Conservation (phyloP, 805 yeast species). For the Kluyveromyces wickerhamii region DNA sequence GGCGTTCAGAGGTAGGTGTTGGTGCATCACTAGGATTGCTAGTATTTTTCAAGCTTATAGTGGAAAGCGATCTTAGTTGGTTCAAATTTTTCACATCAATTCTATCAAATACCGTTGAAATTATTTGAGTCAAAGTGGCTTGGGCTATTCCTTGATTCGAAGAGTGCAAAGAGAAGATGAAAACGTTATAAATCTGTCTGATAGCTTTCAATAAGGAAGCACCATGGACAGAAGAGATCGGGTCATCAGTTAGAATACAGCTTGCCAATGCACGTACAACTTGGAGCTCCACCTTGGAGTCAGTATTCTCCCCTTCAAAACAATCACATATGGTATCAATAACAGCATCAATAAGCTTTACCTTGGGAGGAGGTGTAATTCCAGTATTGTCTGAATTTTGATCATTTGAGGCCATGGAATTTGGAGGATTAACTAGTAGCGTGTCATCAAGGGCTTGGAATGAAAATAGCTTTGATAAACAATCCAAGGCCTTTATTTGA, state of each 20-base stretch:
- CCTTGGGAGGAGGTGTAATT: slow-evolving; percentile 46
- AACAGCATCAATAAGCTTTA: slow-evolving; percentile 67
- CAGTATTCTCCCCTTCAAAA: slow-evolving; percentile 89
- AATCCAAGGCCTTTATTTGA: slow-evolving; percentile 69
- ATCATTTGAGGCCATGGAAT: slow-evolving; percentile 29
- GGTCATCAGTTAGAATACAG: slow-evolving; percentile 69
- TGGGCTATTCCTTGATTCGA: slow-evolving; percentile 91
- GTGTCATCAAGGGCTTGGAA: slow-evolving; percentile 63
- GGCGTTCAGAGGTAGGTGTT: slow-evolving; percentile 12
- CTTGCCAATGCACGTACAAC: slow-evolving; percentile 87
- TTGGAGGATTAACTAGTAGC: slow-evolving; percentile 41
- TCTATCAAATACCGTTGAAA: slow-evolving; percentile 76
- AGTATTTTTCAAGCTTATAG: slow-evolving; percentile 13
- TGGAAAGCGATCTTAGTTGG: slow-evolving; percentile 7
- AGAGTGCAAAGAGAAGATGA: slow-evolving; percentile 72
- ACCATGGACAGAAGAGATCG: slow-evolving; percentile 76
- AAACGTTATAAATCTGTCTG: slow-evolving; percentile 88
- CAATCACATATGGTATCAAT: slow-evolving; percentile 78
- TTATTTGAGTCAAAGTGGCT: slow-evolving; percentile 87
- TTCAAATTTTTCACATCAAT: slow-evolving; percentile 22
- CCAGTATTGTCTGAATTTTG: slow-evolving; percentile 24
- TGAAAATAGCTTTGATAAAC: slow-evolving; percentile 82
- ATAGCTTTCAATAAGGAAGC: slow-evolving; percentile 81
- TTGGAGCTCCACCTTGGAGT: slow-evolving; percentile 82
- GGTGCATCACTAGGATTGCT: slow-evolving; percentile 2